Conservation (phyloP, 345 rosid genomes). For the Atalantia buxifolia region DNA sequence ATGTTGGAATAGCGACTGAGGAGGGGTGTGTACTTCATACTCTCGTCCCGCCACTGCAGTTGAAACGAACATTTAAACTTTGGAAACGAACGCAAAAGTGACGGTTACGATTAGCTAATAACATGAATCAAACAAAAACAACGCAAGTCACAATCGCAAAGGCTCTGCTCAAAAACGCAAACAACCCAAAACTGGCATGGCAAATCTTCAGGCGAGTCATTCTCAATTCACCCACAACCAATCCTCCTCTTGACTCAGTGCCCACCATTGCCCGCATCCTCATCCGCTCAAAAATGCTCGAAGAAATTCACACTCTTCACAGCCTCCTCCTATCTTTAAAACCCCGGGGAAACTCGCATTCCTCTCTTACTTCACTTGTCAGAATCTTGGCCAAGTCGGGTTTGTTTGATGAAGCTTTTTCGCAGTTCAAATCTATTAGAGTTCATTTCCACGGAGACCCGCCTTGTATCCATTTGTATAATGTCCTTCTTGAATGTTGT, state of each 20-base stretch:
- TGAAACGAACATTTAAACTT: neutral
- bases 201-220: conserved; percentile 63
- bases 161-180: conserved; percentile 57
- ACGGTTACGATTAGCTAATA: neutral
- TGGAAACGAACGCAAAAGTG: neutral
- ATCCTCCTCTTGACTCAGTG: conserved; percentile 30
- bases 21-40: too few relatives aligned
- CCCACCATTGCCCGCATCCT: conserved; percentile 68
- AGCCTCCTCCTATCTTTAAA: conserved; percentile 40
- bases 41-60: too few relatives aligned
- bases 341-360: conserved; percentile 14
- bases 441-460: conserved; percentile 40
- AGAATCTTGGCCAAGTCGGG: conserved; percentile 49
- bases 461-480: conserved; percentile 55
- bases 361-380: conserved; percentile 44
- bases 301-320: conserved; percentile 69
- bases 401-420: conserved; percentile 44
- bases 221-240: conserved; percentile 38
- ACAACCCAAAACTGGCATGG: conserved; percentile 84
- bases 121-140: conserved; percentile 52
- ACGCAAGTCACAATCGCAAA: conserved; percentile 49
- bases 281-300: conserved; percentile 52
- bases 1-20: too few relatives aligned
- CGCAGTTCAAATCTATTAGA: conserved; percentile 57
- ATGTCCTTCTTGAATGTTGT: conserved; percentile 54